Evolutionary conservation across 2,329 filamentous ascomycete genomes (phyloP), one percentile per base, ranked within the genome.

Genomic region (Volutella citrinella): DNA sequence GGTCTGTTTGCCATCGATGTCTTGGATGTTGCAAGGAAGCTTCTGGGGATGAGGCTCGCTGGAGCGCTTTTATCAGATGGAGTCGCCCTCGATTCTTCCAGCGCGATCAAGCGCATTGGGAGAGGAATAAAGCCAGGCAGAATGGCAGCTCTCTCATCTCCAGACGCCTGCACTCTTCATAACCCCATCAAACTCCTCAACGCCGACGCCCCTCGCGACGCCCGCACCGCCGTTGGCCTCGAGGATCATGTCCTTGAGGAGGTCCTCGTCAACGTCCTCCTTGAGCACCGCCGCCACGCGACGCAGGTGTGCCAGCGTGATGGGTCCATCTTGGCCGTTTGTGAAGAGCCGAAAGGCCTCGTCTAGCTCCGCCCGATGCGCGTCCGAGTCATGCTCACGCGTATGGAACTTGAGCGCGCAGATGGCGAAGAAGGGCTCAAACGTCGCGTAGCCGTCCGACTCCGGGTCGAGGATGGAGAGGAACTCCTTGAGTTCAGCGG

Each of bases 241-340:
- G 30, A 89, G 68, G 38, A 98, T 84, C 93, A 98, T 98, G 67
- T 96, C 89, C 65, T 78, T 80, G 55, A 98, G 66, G 55, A 95
- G 64, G 30, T 87, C 82, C 52, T 97, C 93, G 39, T 79, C 78
- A 16, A 95, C 82, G 42, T 82, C 87, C 64, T 95, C 88, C 63
- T 88, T 87, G 51, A 98, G 65, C 51, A 87, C 78, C 48, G 78
- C 80, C 25, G 90, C 89, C 34, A 96, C 82, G 52, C 84, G 74
- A 55, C 79, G 78, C 56, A 98, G 65, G 63, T 95, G 84, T 12
- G 74, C 75, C 18, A 97, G 54, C 3, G 85, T 93, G 47, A 98
- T 95, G n/a, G 77, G 78, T 1, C 55, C 57, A 6, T 54, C 55
- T 39, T 47, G 51, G 57, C 66, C 49, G 60, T 76, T 75, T 2